Conservation (phyloP, 129 eudicot genomes). For the Chrysanthemum lavandulifolium region DNA sequence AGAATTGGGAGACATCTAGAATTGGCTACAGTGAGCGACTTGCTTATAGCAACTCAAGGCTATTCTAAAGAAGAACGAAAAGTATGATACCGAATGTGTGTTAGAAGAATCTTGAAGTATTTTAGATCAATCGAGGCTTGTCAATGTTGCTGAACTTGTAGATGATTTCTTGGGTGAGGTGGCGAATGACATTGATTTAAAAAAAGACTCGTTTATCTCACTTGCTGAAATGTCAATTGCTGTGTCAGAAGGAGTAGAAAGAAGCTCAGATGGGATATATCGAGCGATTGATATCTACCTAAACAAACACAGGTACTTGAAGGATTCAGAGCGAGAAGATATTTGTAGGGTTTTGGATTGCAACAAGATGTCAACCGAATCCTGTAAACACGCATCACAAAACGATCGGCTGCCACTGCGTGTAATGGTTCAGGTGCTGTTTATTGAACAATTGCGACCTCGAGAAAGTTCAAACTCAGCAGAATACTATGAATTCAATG, state of each 20-base stretch:
- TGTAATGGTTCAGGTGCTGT: slow-evolving; percentile 52
- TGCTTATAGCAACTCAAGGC: slow-evolving; percentile 54
- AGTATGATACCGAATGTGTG: slow-evolving; percentile 51
- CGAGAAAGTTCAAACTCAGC: slow-evolving; percentile 25
- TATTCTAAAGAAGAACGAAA: slow-evolving; percentile 40
- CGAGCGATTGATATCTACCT: slow-evolving; percentile 53
- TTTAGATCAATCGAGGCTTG: slow-evolving; percentile 37
- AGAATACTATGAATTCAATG: slow-evolving; percentile 3
- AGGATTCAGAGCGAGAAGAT: slow-evolving; percentile 52
- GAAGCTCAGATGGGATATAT: slow-evolving; percentile 54
- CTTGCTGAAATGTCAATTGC: slow-evolving; percentile 54
- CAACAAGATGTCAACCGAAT: slow-evolving; percentile 50
- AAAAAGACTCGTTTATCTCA: slow-evolving; percentile 34
- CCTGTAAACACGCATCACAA: slow-evolving; percentile 62
- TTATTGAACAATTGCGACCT: slow-evolving; percentile 52
- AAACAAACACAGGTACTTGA: slow-evolving; percentile 53
- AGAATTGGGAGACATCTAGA: slow-evolving; percentile 63
- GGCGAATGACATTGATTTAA: slow-evolving; percentile 50
- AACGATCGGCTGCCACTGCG: slow-evolving; percentile 58
- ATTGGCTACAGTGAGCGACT: slow-evolving; percentile 46
- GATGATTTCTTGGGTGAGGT: slow-evolving; percentile 55
- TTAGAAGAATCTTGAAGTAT: slow-evolving; percentile 53
- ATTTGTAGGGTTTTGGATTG: slow-evolving; percentile 62
- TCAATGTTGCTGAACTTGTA: slow-evolving; percentile 49
- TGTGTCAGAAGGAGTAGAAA: slow-evolving; percentile 32